Evolutionary conservation across 805 yeast genomes (phyloP).

Genomic region (Saturnispora zaruensis): DNA sequence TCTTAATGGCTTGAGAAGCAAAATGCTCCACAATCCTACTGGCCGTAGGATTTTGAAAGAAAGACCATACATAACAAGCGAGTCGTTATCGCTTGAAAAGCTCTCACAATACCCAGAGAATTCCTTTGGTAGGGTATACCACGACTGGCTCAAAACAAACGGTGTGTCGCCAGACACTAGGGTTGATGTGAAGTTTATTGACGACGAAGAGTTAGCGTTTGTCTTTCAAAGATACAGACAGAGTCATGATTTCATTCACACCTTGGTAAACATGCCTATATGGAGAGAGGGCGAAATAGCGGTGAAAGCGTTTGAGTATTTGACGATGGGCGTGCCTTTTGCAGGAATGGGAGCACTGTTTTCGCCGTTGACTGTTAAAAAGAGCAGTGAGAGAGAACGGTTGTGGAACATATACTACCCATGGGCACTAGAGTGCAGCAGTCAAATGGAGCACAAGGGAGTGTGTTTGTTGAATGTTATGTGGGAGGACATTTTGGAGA

Average conservation of each 20-base stretch:
- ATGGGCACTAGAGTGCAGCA: conserved; percentile 76
- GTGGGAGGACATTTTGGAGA: conserved; percentile 79
- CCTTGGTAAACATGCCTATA: conserved; percentile 82
- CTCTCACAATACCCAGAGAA: conserved; percentile 53
- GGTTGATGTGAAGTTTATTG: conserved; percentile 77
- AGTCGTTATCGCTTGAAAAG: conserved; percentile 53
- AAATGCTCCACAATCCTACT: conserved; percentile 65
- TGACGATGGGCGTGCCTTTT: conserved; percentile 91
- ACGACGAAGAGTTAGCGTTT: conserved; percentile 83
- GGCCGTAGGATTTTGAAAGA: conserved; percentile 77
- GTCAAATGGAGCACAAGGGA: conserved; percentile 40
- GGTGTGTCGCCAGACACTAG: conserved; percentile 93
- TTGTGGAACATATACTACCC: conserved; percentile 69
- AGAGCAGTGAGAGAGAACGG: conserved; percentile 48
- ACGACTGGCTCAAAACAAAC: conserved; percentile 74
- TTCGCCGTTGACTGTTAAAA: conserved; percentile 71
- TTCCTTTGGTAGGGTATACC: conserved; percentile 73
- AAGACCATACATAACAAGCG: conserved; percentile 74
- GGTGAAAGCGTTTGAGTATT: conserved; percentile 83
- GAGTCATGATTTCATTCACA: conserved; percentile 95
- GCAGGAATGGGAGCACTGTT: conserved; percentile 87
- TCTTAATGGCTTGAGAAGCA: conserved; percentile 49
- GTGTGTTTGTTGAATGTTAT: conserved; percentile 72
- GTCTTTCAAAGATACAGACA: conserved; percentile 92
- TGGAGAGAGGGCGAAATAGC: conserved; percentile 96